Base-by-base conservation (phyloP, 1,139 yeast species). In the Magnusiomyces fungicola region DNA sequence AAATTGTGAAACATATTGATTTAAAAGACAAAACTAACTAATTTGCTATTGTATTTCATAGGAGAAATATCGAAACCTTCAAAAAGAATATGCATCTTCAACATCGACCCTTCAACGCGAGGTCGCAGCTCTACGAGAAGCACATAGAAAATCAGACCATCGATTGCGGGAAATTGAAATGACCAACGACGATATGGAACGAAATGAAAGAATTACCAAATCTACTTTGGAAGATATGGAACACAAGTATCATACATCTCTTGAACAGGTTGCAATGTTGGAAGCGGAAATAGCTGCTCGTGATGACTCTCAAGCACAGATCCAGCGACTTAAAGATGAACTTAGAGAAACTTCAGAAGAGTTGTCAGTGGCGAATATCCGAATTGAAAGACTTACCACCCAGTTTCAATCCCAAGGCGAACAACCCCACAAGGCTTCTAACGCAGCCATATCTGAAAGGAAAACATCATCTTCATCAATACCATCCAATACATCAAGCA, bases 151-250 rank as follows among this genome's bases (percentile, higher is more conserved):
- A 30, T 64, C 64, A 5, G 61, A 55, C 41, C 50, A 55, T 18
- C 56, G 60, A 38, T 57, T 68, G n/a, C 55, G 68, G n/a, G 71
- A 69, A 36, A 65, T 66, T 9, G 72, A 68, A 53, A 63, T 65
- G 60, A 65, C 61, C 32, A 67, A 68, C 49, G 72, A 68, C 51
- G 69, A 68, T 48, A 63, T 69, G 63, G 72, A 68, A 52, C 61
- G 65, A 19, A 61, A 58, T 23, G 40, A 37, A 34, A 36, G 66
- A 40, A 64, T 64, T 42, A 59, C 64, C 4, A 55, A 63, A 48
- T 56, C 63, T 9, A 60, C 69, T 3, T 53, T 65, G 29, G 62
- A 60, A 25, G 66, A 66, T 30, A 54, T 66, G 43, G 68, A 65
- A 49, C 53, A 52, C 41, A 60, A 59, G 43, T 66, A 67, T 51